Percentiles rank a stretch among this genome's conserved stretches.
phyloP scores from a whole-genome alignment of 768 basidiomycete species.

The Tubosaeta brunneosetosa region DNA sequence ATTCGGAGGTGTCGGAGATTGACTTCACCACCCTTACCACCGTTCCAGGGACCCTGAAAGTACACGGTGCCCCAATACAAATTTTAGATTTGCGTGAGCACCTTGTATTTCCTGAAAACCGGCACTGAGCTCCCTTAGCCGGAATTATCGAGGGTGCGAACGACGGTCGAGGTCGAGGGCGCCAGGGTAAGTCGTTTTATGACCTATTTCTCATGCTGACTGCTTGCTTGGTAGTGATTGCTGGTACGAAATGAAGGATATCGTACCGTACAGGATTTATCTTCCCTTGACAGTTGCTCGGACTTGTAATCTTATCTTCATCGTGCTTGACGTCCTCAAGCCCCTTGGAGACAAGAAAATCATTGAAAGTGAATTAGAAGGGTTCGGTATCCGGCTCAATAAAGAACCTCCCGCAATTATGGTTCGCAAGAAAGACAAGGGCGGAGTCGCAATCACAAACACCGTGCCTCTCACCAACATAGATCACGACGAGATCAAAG shows the following conservation, averaged over 20 bases:
- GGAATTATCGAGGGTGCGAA: slow-evolving; percentile 99
- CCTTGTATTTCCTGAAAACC: background rate
- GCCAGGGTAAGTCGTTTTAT: slow-evolving; percentile 60
- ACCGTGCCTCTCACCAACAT: slow-evolving; percentile 95
- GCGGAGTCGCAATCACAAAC: slow-evolving; percentile 89
- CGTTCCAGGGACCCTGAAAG: slow-evolving; percentile 90
- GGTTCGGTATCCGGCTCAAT: slow-evolving; percentile 96
- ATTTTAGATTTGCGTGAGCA: slow-evolving; percentile 84
- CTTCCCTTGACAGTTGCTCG: slow-evolving; percentile 66
- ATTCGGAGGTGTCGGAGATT: slow-evolving; percentile 93
- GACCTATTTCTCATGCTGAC: slow-evolving; percentile 17
- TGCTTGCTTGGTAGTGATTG: slow-evolving; percentile 50
- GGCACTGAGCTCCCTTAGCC: slow-evolving; percentile 41
- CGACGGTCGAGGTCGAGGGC: slow-evolving; percentile 93
- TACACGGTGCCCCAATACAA: slow-evolving; percentile 95
- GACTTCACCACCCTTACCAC: slow-evolving; percentile 97
- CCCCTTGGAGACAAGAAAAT: slow-evolving; percentile 93
- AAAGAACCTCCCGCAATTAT: slow-evolving; percentile 87
- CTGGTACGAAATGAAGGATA: slow-evolving; percentile 46
- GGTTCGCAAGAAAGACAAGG: slow-evolving; percentile 85
- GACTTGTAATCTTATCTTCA: slow-evolving; percentile 98
- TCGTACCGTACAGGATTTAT: slow-evolving; percentile 7
- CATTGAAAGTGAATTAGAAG: slow-evolving; percentile 91
- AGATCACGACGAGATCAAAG: slow-evolving; percentile 94
- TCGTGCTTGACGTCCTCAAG: slow-evolving; percentile 96